Percentiles rank a stretch among this genome's conserved stretches.
Conservation (phyloP, 345 rosid genomes). For the Draba incana region DNA sequence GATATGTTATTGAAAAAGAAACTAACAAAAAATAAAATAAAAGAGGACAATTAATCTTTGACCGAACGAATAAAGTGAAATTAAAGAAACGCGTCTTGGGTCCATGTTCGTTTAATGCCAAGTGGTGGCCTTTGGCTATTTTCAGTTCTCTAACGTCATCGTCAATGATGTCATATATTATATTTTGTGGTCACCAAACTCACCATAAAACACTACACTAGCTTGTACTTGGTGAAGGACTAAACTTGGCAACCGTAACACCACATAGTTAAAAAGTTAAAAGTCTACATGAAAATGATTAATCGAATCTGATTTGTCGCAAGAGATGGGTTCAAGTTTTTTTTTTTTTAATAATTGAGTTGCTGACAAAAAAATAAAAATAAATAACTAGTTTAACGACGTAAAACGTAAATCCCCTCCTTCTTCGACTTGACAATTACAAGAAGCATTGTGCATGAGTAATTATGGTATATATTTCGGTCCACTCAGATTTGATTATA, state of each 20-base stretch:
- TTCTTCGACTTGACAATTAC: no score
- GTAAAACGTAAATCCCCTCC: no score
- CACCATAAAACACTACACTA: neutral
- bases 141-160: constrained; percentile 6
- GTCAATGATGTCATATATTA: constrained; percentile 20
- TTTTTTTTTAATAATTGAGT: no score
- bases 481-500: no score
- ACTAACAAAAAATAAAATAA: no score
- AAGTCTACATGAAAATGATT: neutral
- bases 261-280: neutral
- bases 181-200: neutral
- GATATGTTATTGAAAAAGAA: no score
- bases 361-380: no score
- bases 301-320: neutral
- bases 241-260: neutral
- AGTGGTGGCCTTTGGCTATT: neutral
- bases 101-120: no score
- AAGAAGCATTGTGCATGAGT: no score
- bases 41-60: neutral
- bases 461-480: no score
- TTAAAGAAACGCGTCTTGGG: constrained; percentile 24
- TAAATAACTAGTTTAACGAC: no score
- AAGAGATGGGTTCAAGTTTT: neutral
- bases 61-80: constrained; percentile 13
- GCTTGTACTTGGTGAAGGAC: neutral